Evolutionary conservation across 2,329 filamentous ascomycete species (phyloP), one percentile per base, ranked within the genome.

Genomic region (Aspergillus intermedius): DNA sequence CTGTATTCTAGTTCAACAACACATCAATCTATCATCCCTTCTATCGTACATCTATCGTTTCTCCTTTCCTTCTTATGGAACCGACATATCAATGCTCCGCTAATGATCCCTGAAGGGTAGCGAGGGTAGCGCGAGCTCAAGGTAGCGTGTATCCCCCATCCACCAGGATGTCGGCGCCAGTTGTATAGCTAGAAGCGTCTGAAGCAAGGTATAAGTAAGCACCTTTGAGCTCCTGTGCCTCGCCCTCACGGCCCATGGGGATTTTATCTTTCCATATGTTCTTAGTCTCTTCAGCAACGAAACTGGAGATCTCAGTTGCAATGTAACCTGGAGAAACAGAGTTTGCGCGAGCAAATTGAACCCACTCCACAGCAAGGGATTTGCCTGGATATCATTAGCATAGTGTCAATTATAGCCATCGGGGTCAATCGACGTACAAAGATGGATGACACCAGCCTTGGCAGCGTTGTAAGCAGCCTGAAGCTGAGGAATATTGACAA

Each of bases 181-280:
- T 94, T n/a, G 85, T 89, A 70, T 89, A 94, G 47, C 82, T 87
- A n/a, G 84, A 81, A 4, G 88, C 88, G 68, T 94, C 88, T 10
- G 84, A 88, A n/a, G 87, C 86, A 49, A 94, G 75, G 69, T 90
- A 93, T 44, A 94, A 70, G 66, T 87, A 95, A 15, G 85, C 85
- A 19, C 87, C 89, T 74, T 91, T 91, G 58, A 94, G 76, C 74
- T 95, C 88, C 51, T 81, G 78, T 2, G 81, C 74, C 55, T 83
- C 76, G 7, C 85, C 88, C 63, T 90, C 84, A 55, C 88, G 65
- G 72, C 82, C 86, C 82, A 93, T 86, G 8, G 87, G 87, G 35
- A 85, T 91, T 77, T 87, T 91, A 61, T 83, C 81, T 63, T 81
- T 82, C 84, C 87, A 91, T 49, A 86, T 75, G 41, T 79, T 75